Percentiles rank a stretch among this genome's conserved stretches.
These are phyloP conservation scores for Candida yuanshanica DNA, from an alignment of 805 yeast species.

Conservation along the genomic window DNA sequence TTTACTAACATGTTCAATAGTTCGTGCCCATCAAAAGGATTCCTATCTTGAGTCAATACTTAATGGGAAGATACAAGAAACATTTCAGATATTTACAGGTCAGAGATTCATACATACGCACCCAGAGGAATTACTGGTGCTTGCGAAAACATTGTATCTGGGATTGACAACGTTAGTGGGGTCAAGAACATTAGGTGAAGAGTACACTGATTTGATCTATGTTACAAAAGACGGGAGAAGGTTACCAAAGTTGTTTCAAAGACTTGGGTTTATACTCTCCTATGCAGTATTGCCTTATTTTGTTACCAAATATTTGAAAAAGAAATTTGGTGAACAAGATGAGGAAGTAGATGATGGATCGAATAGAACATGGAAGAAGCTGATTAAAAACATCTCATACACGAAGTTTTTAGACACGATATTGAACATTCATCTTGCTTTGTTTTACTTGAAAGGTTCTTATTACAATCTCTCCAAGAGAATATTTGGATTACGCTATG, in stretches of 20 bases:
- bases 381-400: constrained; percentile 31
- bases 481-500: constrained; percentile 74
- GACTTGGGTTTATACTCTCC: constrained; percentile 54
- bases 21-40: constrained; percentile 90
- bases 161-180: constrained; percentile 70
- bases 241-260: constrained; percentile 40
- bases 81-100: constrained; percentile 49
- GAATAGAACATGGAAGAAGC: constrained; percentile 10
- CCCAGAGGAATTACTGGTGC: constrained; percentile 53
- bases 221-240: constrained; percentile 47
- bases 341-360: constrained; percentile 16
- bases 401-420: constrained; percentile 43
- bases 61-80: constrained; percentile 49
- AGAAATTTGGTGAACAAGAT: constrained; percentile 7
- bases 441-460: constrained; percentile 78
- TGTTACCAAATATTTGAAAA: constrained; percentile 26
- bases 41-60: constrained; percentile 58
- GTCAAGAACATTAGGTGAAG: constrained; percentile 86
- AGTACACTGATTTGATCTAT: constrained; percentile 77
- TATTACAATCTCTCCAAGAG: constrained; percentile 78
- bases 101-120: constrained; percentile 61
- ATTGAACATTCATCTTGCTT: constrained; percentile 66
- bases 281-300: constrained; percentile 62
- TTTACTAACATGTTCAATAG: constrained; percentile 27
- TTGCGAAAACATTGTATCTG: constrained; percentile 60